Evolutionary conservation across 805 yeast genomes (phyloP).

Genomic region (Metschnikowia amazonensis): DNA sequence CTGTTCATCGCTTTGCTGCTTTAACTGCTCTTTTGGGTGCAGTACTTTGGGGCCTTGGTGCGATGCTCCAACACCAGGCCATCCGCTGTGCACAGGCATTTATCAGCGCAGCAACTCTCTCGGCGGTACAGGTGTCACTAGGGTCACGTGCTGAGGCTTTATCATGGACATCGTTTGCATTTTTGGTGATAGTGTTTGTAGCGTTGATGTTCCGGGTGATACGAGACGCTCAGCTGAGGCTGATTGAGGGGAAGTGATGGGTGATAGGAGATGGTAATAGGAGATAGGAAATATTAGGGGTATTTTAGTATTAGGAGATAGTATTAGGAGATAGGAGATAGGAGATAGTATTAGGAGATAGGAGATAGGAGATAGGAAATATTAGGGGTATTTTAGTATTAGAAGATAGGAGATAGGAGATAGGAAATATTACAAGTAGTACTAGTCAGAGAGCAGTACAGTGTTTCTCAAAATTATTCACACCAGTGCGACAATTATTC

Average conservation of each 20-base stretch:
- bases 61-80: slow-evolving; percentile 63
- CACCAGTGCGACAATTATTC: too few species aligned
- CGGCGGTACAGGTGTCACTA: slow-evolving; percentile 37
- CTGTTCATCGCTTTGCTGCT: slow-evolving; percentile 32
- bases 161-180: slow-evolving; percentile 59
- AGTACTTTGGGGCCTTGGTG: slow-evolving; percentile 60
- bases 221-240: slow-evolving; percentile 7
- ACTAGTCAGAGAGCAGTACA: too few species aligned
- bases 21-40: slow-evolving; percentile 17
- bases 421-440: too few species aligned
- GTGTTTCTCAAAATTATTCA: too few species aligned
- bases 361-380: too few species aligned
- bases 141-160: slow-evolving; percentile 55
- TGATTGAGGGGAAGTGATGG: neutral
- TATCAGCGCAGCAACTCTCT: slow-evolving; percentile 49
- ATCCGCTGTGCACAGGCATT: slow-evolving; percentile 41
- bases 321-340: too few species aligned
- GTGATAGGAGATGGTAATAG: too few species aligned
- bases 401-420: too few species aligned
- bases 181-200: slow-evolving; percentile 37
- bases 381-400: too few species aligned
- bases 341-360: too few species aligned
- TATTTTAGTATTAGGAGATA: too few species aligned
- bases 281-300: too few species aligned
- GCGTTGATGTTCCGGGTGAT: slow-evolving; percentile 9